A percentile compares a stretch with the other conserved stretches of the same genome.
Conservation (phyloP, 78 protist genomes). For the Anaeramoeba flamelloides region DNA sequence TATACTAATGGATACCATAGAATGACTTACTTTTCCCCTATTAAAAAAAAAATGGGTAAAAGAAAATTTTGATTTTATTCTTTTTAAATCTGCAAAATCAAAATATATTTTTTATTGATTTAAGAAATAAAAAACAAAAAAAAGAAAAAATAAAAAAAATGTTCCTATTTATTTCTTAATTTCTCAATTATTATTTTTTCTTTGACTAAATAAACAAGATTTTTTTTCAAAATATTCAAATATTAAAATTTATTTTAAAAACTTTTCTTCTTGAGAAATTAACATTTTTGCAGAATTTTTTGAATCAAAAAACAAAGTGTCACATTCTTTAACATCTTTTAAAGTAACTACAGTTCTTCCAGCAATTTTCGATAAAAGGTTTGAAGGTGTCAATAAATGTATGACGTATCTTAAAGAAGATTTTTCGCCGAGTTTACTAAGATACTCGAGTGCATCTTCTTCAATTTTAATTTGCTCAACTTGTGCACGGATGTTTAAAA, state of each 20-base stretch:
- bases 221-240: too few relatives aligned
- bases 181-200: too few relatives aligned
- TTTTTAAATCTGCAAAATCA: too few relatives aligned
- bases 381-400: background rate
- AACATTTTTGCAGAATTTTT: background rate
- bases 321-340: background rate
- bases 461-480: constrained; percentile 58
- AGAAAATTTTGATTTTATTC: too few relatives aligned
- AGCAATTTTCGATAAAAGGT: background rate
- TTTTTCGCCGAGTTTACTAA: background rate
- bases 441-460: constrained; percentile 30
- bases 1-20: too few relatives aligned
- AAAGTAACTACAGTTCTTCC: background rate
- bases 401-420: background rate
- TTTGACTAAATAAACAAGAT: too few relatives aligned
- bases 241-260: background rate
- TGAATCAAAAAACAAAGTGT: background rate
- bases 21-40: too few relatives aligned
- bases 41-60: too few relatives aligned
- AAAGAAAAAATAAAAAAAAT: too few relatives aligned
- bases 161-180: too few relatives aligned
- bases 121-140: too few relatives aligned
- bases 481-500: constrained; percentile 67
- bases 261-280: background rate
- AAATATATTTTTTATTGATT: too few relatives aligned